Evolutionary conservation across 2,329 filamentous ascomycete species (phyloP).

Genomic region (Amesomyces nigricolor): DNA sequence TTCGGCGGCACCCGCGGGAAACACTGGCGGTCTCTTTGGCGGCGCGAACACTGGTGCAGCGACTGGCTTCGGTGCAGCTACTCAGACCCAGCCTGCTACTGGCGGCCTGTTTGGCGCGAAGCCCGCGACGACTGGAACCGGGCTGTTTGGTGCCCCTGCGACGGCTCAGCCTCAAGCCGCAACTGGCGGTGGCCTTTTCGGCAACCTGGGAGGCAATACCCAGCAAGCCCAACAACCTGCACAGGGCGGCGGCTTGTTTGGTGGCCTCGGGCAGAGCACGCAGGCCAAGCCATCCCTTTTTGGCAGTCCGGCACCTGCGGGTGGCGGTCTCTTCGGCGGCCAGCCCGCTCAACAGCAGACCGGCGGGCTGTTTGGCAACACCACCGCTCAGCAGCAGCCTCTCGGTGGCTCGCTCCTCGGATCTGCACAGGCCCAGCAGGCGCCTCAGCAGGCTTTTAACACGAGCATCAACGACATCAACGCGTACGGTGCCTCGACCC

Average conservation of each 20-base stretch:
- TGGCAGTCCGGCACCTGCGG: conserved; percentile 37
- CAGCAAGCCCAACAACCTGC: conserved; percentile 20
- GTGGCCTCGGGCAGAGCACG: conserved; percentile 45
- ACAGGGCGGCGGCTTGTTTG: conserved; percentile 40
- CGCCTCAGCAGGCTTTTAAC: conserved; percentile 61
- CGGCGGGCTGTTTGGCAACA: conserved; percentile 48
- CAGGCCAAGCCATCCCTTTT: conserved; percentile 54
- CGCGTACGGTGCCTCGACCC: conserved; percentile 81
- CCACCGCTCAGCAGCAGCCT: conserved; percentile 44
- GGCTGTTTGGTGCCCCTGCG: conserved; percentile 45
- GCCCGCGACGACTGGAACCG: conserved; percentile 37
- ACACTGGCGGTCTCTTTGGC: conserved; percentile 29
- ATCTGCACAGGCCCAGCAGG: conserved; percentile 42
- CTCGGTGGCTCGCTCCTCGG: conserved; percentile 57
- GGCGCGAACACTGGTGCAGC: conserved; percentile 28
- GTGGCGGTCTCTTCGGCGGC: conserved; percentile 31
- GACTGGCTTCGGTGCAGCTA: conserved; percentile 26
- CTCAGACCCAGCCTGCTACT: conserved; percentile 20
- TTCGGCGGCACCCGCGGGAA: conserved; percentile 21
- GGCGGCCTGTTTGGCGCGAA: conserved; percentile 49
- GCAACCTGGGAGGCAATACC: conserved; percentile 37
- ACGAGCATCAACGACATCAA: conserved; percentile 78
- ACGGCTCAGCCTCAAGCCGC: conserved; percentile 31
- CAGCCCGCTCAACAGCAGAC: conserved; percentile 17
- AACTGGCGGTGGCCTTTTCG: conserved; percentile 32